These are phyloP conservation scores for Chrysanthemum lavandulifolium DNA, from an alignment of 129 eudicot species.

Conservation along the genomic window DNA sequence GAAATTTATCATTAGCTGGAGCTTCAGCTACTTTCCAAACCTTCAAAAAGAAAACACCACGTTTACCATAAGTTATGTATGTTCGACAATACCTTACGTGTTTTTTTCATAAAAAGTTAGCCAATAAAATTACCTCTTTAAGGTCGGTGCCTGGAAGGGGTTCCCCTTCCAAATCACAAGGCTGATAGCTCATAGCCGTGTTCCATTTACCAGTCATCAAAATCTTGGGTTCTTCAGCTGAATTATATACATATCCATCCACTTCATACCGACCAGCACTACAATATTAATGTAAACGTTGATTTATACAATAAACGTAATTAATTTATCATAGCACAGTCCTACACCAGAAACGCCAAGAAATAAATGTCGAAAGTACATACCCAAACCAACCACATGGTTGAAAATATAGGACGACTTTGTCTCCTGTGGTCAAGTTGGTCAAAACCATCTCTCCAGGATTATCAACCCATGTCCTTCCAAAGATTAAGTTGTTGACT, in stretches of 20 bases:
- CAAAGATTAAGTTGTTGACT: conserved; percentile 85
- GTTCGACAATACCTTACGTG: neutral
- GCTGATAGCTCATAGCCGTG: conserved; percentile 84
- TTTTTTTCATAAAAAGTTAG: neutral
- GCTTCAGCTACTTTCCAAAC: conserved; percentile 83
- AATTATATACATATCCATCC: conserved; percentile 90
- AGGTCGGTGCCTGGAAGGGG: conserved; percentile 82
- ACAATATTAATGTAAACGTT: conserved; percentile 20
- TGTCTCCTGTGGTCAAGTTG: conserved; percentile 91
- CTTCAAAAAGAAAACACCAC: conserved; percentile 37
- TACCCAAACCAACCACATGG: conserved; percentile 99
- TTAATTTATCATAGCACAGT: neutral
- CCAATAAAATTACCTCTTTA: conserved; percentile 57
- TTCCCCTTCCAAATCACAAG: conserved; percentile 91
- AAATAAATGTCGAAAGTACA: neutral
- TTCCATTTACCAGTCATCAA: conserved; percentile 98
- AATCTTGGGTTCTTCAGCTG: conserved; percentile 90
- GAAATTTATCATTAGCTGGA: conserved; percentile 77
- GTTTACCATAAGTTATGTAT: too few relatives aligned
- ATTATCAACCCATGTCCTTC: conserved; percentile 95
- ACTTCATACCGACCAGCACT: conserved; percentile 96
- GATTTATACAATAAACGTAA: neutral
- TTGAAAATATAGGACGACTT: conserved; percentile 90
- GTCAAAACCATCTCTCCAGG: conserved; percentile 97
- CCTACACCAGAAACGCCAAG: conserved; percentile 7